Conservation (phyloP, 1,284 basidiomycete species). For the Puccinia brachypodii region DNA sequence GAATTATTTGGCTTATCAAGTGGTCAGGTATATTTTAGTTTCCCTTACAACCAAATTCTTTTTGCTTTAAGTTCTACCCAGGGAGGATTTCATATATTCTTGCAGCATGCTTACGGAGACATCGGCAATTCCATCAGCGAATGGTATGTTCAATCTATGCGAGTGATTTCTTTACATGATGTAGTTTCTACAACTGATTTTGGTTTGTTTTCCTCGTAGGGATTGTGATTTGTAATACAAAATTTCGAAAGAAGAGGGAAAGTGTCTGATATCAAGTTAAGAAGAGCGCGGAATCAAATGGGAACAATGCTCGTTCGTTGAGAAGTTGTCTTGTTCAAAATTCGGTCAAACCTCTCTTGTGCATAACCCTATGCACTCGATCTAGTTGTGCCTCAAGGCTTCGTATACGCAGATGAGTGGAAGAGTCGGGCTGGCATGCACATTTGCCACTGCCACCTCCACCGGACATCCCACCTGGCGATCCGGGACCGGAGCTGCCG, state of each 20-base stretch:
- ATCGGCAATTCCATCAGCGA: too few species aligned
- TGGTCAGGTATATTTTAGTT: too few species aligned
- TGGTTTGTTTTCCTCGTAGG: not conserved
- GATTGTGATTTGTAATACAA: not conserved
- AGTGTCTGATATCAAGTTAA: not conserved
- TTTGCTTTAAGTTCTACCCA: too few species aligned
- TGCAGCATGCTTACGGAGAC: too few species aligned
- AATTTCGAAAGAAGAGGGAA: not conserved
- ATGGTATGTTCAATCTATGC: not conserved
- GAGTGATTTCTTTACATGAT: not conserved
- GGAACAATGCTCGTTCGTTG: not conserved
- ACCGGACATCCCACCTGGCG: not conserved
- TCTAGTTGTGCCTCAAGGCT: constrained; percentile 27
- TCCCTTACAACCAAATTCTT: too few species aligned
- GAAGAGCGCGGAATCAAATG: not conserved
- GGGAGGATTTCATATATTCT: too few species aligned
- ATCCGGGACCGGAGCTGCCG: not conserved
- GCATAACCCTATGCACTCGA: constrained; percentile 26
- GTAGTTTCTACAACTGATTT: not conserved
- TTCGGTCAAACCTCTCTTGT: constrained; percentile 42
- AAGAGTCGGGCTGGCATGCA: constrained; percentile 2
- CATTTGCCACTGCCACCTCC: not conserved
- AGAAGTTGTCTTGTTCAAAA: not conserved
- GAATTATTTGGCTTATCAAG: too few species aligned
- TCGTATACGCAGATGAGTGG: constrained; percentile 36